A percentile compares a stretch with the other conserved stretches of the same genome.
These are phyloP conservation scores for Saccharum hybrid DNA, from an alignment of 202 grass and related monocot genomes.

Conservation along the genomic window DNA sequence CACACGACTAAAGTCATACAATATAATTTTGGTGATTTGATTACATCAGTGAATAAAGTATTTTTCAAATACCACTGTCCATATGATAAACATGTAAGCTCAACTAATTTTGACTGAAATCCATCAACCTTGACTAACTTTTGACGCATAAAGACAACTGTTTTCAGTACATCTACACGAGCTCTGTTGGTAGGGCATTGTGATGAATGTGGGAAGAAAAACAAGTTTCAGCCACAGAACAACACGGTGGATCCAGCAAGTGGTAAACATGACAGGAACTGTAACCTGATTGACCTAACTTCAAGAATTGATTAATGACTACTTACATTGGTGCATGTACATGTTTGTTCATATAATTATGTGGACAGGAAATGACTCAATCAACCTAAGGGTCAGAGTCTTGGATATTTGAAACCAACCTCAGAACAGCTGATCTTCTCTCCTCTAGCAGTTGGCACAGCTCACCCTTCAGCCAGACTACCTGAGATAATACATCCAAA, in stretches of 20 bases:
- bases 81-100: conserved; percentile 6
- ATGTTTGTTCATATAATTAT: conserved; percentile 9
- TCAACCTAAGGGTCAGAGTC: conserved; percentile 16
- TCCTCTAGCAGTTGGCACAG: conserved; percentile 90
- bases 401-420: conserved; percentile 61
- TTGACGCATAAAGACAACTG: neutral
- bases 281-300: conserved; percentile 6
- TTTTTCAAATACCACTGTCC: neutral
- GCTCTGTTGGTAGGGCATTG: neutral
- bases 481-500: conserved; percentile 54
- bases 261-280: conserved; percentile 19
- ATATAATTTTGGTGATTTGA: conserved; percentile 19
- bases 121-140: neutral
- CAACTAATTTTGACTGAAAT: conserved; percentile 30
- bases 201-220: neutral
- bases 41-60: neutral
- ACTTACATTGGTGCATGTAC: neutral
- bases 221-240: neutral
- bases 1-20: neutral
- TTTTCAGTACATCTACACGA: conserved; percentile 20
- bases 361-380: conserved; percentile 32
- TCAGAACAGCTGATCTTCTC: conserved; percentile 88
- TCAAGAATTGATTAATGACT: neutral
- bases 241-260: neutral
- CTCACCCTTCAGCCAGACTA: conserved; percentile 90